Evolutionary conservation across 2,329 filamentous ascomycete genomes (phyloP).

Genomic region (Xylaria sp.): DNA sequence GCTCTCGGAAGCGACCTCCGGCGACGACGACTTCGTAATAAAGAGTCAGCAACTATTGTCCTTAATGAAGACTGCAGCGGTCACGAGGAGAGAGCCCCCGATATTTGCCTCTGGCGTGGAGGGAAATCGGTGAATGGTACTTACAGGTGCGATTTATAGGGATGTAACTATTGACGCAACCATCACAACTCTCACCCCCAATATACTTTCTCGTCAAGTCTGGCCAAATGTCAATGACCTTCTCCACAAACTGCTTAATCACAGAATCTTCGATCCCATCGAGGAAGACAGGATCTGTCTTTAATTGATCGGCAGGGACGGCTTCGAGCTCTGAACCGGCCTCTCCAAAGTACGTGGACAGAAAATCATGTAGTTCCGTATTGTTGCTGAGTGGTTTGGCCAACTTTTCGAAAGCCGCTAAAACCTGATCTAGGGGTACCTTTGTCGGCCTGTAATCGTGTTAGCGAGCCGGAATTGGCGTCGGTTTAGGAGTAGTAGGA

Average conservation of each 20-base stretch:
- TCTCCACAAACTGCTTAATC: constrained; percentile 67
- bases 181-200: constrained; percentile 63
- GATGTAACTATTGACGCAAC: constrained; percentile 72
- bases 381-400: constrained; percentile 71
- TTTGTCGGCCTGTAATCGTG: constrained; percentile 63
- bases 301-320: constrained; percentile 61
- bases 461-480: constrained; percentile 24
- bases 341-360: constrained; percentile 70
- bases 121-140: background rate
- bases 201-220: constrained; percentile 70
- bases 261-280: constrained; percentile 65
- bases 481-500: background rate
- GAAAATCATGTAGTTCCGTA: constrained; percentile 68
- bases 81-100: background rate
- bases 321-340: constrained; percentile 71
- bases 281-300: constrained; percentile 68
- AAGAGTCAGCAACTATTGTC: constrained; percentile 15
- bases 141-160: constrained; percentile 69
- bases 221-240: constrained; percentile 77
- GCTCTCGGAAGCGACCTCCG: constrained; percentile 75
- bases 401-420: constrained; percentile 68
- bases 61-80: background rate
- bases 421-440: constrained; percentile 67
- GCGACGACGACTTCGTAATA: constrained; percentile 65
- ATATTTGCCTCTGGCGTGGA: background rate